A percentile compares a stretch with the other conserved stretches of the same genome.
Conservation (phyloP, 2,329 filamentous ascomycete genomes). For the Colletotrichum caudatum region DNA sequence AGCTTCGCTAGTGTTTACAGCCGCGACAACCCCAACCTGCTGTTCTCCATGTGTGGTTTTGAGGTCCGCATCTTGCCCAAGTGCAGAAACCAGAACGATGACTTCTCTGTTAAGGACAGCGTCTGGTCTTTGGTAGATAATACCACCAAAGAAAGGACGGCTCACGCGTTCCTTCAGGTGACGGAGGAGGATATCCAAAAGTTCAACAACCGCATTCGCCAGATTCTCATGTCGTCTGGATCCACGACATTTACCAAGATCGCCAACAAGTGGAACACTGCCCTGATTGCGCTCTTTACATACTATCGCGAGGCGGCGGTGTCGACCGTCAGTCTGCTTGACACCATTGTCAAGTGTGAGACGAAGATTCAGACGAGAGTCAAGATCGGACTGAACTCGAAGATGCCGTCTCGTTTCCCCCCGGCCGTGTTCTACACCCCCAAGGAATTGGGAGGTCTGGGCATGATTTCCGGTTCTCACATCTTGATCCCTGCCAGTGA, state of each 20-base stretch:
- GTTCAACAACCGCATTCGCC: conserved; percentile 98
- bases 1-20: conserved; percentile 99
- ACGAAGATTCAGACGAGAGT: conserved; percentile 99
- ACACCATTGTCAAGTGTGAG: conserved; percentile 99
- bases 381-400: conserved; percentile 98
- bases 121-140: conserved; percentile 99
- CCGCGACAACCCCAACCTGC: conserved; percentile 93
- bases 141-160: conserved; percentile 94
- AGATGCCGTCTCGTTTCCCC: conserved; percentile 99
- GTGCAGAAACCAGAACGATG: conserved; percentile 92
- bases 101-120: conserved; percentile 97
- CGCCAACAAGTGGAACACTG: conserved; percentile 99
- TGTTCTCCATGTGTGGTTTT: conserved; percentile 98
- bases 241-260: conserved; percentile 99
- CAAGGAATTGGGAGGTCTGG: conserved; percentile 94
- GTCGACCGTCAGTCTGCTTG: conserved; percentile 91
- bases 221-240: conserved; percentile 99
- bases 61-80: conserved; percentile 97
- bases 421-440: conserved; percentile 99
- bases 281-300: conserved; percentile 94
- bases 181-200: conserved; percentile 98
- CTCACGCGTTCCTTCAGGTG: conserved; percentile 96
- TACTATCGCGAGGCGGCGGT: conserved; percentile 99
- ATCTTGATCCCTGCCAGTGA: conserved; percentile 97
- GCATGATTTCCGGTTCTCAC: conserved; percentile 99